phyloP scores from a whole-genome alignment of 2,329 filamentous ascomycete genomes.

The Mollisiaceae sp. region DNA sequence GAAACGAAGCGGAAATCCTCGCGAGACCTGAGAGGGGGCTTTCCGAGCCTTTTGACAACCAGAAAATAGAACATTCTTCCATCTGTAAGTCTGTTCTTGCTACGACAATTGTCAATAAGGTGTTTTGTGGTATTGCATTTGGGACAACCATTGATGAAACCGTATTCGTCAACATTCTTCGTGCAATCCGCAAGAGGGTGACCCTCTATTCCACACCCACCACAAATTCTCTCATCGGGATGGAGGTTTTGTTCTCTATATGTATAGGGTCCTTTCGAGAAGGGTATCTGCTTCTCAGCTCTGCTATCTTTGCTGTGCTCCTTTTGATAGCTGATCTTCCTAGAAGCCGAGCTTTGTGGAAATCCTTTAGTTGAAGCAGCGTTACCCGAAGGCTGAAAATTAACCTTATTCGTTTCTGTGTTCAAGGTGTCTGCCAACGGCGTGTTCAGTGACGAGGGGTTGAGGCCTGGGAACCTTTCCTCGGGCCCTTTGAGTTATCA shows the following conservation, averaged over 20 bases:
- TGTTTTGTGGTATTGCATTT: background rate
- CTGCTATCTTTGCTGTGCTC: background rate
- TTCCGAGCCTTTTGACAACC: background rate
- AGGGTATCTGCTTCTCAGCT: background rate
- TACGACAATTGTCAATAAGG: slow-evolving; percentile 1
- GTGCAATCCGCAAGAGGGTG: slow-evolving; percentile 12
- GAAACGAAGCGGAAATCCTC: background rate
- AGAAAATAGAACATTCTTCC: background rate
- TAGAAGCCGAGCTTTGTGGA: background rate
- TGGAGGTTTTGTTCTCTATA: background rate
- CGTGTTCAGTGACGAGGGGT: too few relatives aligned
- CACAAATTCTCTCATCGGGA: background rate
- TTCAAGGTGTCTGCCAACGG: background rate
- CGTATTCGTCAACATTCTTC: slow-evolving; percentile 4
- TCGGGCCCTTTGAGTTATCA: background rate
- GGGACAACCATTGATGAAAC: slow-evolving; percentile 7
- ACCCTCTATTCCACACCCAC: background rate
- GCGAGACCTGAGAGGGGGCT: background rate
- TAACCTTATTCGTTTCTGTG: background rate
- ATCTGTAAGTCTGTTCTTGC: background rate
- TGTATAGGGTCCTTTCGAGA: too few relatives aligned
- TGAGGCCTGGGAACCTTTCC: background rate
- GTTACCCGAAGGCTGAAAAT: background rate
- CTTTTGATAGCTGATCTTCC: background rate
- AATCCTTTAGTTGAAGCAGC: background rate